Evolutionary conservation across 2,329 filamentous ascomycete species (phyloP).

Genomic region (Diplodia intermedia): DNA sequence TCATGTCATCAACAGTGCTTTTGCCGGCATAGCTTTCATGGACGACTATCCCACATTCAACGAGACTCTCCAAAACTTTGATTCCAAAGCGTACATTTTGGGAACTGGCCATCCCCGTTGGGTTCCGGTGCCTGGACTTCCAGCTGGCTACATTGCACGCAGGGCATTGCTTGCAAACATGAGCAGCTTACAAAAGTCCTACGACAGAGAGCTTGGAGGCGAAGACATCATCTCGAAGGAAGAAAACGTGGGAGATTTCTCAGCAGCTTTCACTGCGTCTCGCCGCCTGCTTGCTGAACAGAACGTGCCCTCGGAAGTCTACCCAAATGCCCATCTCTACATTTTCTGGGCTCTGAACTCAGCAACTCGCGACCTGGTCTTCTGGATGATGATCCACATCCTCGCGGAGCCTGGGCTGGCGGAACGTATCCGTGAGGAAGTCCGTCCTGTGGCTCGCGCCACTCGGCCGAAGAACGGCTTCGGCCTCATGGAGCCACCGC

Average conservation of each 20-base stretch:
- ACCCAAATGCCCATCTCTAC: conserved; percentile 52
- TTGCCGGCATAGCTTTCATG: conserved; percentile 61
- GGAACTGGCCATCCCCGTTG: conserved; percentile 63
- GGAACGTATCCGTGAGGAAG: conserved; percentile 45
- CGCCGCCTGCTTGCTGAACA: conserved; percentile 31
- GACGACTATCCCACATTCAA: conserved; percentile 61
- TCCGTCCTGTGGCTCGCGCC: conserved; percentile 41
- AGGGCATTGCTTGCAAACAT: conserved; percentile 39
- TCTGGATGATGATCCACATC: conserved; percentile 49
- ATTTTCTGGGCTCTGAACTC: conserved; percentile 63
- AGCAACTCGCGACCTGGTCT: conserved; percentile 54
- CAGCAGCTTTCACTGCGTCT: conserved; percentile 42
- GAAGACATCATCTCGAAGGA: conserved; percentile 40
- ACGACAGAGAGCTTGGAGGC: conserved; percentile 43
- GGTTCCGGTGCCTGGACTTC: conserved; percentile 60
- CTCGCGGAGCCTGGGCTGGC: conserved; percentile 38
- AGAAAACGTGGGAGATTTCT: conserved; percentile 45
- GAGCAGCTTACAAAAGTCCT: conserved; percentile 40
- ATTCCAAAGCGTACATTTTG: conserved; percentile 61
- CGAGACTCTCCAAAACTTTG: conserved; percentile 63
- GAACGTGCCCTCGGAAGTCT: conserved; percentile 37
- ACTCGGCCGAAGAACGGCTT: conserved; percentile 43
- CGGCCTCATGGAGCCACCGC: conserved; percentile 43
- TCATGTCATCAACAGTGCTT: conserved; percentile 55
- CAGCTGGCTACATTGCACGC: conserved; percentile 54